phyloP scores from a whole-genome alignment of 2,329 filamentous ascomycete species.

The Microdochium paspali region DNA sequence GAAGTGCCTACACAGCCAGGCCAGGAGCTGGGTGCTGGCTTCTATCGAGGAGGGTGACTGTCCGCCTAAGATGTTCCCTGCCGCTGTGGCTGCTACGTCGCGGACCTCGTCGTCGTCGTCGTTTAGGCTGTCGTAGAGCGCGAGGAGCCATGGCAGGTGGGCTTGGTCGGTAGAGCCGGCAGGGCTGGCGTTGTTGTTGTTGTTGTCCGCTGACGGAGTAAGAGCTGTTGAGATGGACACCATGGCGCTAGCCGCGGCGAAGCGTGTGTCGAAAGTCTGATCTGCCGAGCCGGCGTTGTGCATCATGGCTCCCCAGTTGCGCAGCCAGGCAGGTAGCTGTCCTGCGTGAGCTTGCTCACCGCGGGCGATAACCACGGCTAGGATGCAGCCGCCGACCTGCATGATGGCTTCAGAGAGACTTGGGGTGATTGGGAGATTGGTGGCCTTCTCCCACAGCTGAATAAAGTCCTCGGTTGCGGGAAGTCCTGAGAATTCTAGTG shows the following conservation, averaged over 20 bases:
- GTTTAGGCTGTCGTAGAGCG: conserved; percentile 67
- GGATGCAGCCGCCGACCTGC: conserved; percentile 34
- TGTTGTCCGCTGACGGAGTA: conserved; percentile 24
- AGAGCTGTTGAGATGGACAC: conserved; percentile 41
- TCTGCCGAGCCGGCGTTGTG: conserved; percentile 35
- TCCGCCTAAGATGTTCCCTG: conserved; percentile 33
- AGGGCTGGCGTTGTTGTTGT: conserved; percentile 11
- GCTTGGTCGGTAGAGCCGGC: conserved; percentile 13
- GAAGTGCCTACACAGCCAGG: conserved; percentile 29
- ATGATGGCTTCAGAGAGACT: conserved; percentile 39
- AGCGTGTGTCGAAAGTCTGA: conserved; percentile 56
- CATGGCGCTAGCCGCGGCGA: conserved; percentile 49
- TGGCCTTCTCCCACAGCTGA: conserved; percentile 29
- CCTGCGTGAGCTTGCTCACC: conserved; percentile 4
- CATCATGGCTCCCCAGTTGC: conserved; percentile 40
- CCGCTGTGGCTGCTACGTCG: conserved; percentile 46
- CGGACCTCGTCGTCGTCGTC: conserved; percentile 92
- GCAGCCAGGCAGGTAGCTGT: conserved; percentile 12
- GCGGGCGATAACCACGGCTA: conserved; percentile 20
- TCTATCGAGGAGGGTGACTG: conserved; percentile 34
- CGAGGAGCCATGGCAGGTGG: conserved; percentile 48
- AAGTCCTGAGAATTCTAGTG: conserved; percentile 14
- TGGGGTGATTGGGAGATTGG: conserved; percentile 27
- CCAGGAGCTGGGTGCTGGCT: conserved; percentile 33
- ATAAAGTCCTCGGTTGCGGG: conserved; percentile 23